These are phyloP conservation scores for Kodamaea restingae DNA, from an alignment of 805 yeast genomes.

Conservation along the genomic window DNA sequence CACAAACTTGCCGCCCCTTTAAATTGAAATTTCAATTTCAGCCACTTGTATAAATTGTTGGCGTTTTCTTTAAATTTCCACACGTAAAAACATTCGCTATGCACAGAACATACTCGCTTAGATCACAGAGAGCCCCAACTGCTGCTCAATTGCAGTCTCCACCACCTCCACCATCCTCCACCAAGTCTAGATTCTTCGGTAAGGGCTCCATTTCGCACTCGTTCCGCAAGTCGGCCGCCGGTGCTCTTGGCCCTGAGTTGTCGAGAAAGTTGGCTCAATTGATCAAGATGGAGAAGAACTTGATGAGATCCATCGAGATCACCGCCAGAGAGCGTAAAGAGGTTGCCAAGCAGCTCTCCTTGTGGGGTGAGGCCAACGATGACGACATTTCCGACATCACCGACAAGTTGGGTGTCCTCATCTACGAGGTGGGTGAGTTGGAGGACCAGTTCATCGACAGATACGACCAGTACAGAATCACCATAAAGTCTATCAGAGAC, in stretches of 20 bases:
- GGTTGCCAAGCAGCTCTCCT: constrained; percentile 93
- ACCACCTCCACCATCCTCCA: constrained; percentile 75
- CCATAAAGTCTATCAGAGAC: constrained; percentile 90
- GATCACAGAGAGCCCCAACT: constrained; percentile 76
- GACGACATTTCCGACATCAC: constrained; percentile 97
- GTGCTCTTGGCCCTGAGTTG: constrained; percentile 90
- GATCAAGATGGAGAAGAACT: constrained; percentile 94
- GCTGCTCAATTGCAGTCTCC: constrained; percentile 78
- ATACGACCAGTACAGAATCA: constrained; percentile 96
- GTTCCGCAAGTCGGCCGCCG: constrained; percentile 82
- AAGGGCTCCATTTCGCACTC: constrained; percentile 63
- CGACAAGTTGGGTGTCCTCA: constrained; percentile 92
- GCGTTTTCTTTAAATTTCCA: constrained; percentile 6
- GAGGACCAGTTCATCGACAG: constrained; percentile 98
- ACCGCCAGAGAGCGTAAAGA: constrained; percentile 92
- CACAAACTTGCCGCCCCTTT: constrained; percentile 7
- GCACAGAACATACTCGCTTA: constrained; percentile 84
- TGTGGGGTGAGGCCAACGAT: constrained; percentile 98
- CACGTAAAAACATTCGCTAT: constrained; percentile 31
- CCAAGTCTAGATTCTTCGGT: constrained; percentile 72
- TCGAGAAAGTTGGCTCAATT: constrained; percentile 86
- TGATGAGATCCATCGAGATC: constrained; percentile 89
- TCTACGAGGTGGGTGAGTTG: constrained; percentile 95
- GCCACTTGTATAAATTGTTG: constrained; percentile 5
- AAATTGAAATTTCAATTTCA: constrained; percentile 9